These are phyloP conservation scores for Zanthoxylum bungeanum DNA, from an alignment of 345 rosid genomes.

Conservation along the genomic window DNA sequence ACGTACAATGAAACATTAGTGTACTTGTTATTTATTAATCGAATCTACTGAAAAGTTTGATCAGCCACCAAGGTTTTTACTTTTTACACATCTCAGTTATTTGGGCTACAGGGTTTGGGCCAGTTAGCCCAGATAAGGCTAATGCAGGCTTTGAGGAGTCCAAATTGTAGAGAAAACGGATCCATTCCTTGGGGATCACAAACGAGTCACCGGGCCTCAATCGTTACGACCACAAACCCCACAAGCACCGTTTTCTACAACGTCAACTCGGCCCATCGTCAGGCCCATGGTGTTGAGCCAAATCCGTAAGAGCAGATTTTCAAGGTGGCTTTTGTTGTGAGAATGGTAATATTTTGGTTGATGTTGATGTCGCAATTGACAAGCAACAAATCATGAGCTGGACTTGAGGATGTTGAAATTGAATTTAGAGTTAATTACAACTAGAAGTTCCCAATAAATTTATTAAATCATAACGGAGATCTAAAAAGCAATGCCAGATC, in stretches of 20 bases:
- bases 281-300: constrained; percentile 80
- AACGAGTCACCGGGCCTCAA: constrained; percentile 61
- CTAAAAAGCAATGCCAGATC: no score
- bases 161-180: constrained; percentile 55
- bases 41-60: neutral
- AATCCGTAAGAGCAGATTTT: constrained; percentile 35
- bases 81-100: constrained; percentile 45
- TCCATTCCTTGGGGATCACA: constrained; percentile 61
- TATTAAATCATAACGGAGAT: no score
- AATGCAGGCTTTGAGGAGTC: constrained; percentile 41
- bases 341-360: neutral
- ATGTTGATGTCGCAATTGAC: neutral
- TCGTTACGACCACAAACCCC: constrained; percentile 60
- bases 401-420: no score
- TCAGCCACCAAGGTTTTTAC: constrained; percentile 46
- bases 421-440: constrained; percentile 27
- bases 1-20: no score
- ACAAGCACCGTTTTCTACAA: constrained; percentile 48
- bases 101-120: constrained; percentile 73
- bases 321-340: constrained; percentile 12
- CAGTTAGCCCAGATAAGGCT: constrained; percentile 61
- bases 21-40: no score
- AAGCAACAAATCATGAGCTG: no score
- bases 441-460: no score
- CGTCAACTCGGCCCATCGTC: constrained; percentile 52